Base-by-base conservation (phyloP, 1,139 yeast genomes). In the Meyerozyma sp. region DNA sequence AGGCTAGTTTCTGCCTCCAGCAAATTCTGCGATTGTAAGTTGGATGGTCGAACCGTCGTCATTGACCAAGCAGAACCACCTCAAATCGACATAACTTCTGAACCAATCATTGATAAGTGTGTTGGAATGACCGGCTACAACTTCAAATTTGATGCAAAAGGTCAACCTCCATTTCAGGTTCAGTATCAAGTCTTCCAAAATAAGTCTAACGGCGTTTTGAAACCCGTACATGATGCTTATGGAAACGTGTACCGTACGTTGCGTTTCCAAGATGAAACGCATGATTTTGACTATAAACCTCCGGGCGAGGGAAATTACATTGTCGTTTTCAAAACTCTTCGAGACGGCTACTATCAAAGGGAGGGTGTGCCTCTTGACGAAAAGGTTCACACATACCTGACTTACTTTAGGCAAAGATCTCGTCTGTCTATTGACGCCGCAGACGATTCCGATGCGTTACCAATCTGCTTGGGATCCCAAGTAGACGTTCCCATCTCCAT, bases 111-210 rank as follows among this genome's bases (percentile, higher is more conserved):
- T 32, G 98, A 93, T 56, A 80, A 84, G 46, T 93, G 99, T 66
- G 86, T 94, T 29, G 98, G 98, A 1, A 88, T 91, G 42, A 82
- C 89, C 8, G 98, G 98, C 0, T 79, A 73, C 52, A 67, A 69
- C 21, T 81, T 89, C 46, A 77, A 77, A 40, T 90, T 91, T 50
- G 83, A 79, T 40, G 73, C 87, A 42, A 66, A 77, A 5, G 98
- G 98, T 13, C 76, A 81, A 25, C 85, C 96, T 1, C 98, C 98
- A 3, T 93, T 85, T 63, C 74, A 73, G 40, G 73, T 90, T 13
- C 74, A 73, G 36, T 82, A 83, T 48, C 73, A 76, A 37, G 81
- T 84, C 7, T 86, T 78, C 55, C 77, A 79, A 44, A 70, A 60
- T 49, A 57, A 48, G 49, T 57, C 58, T 40, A 65, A 56, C 32